Conservation (phyloP, 805 yeast species). For the Millerozyma acaciae region DNA sequence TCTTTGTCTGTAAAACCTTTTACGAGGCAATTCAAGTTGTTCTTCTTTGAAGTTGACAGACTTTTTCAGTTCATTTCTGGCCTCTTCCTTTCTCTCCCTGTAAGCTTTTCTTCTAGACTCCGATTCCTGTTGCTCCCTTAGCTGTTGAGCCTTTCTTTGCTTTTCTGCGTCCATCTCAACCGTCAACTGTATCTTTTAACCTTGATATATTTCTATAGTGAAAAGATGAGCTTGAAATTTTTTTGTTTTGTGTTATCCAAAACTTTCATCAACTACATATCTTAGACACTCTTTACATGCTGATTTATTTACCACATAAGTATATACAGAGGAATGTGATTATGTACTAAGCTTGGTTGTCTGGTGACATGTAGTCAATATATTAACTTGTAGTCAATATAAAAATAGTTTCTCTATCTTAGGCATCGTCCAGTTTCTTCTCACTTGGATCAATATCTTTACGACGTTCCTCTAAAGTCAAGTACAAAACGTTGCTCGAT, state of each 20-base stretch:
- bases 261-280: too few relatives aligned
- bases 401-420: too few relatives aligned
- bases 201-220: too few relatives aligned
- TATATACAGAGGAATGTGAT: too few relatives aligned
- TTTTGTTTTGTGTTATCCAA: too few relatives aligned
- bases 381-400: too few relatives aligned
- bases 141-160: background rate
- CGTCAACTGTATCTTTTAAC: background rate
- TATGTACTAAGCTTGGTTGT: too few relatives aligned
- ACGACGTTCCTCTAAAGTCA: conserved; percentile 61
- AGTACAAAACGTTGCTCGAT: conserved; percentile 61
- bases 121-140: conserved; percentile 20
- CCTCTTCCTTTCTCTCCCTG: conserved; percentile 44
- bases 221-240: too few relatives aligned
- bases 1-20: conserved; percentile 89
- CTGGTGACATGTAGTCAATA: too few relatives aligned
- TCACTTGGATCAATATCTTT: conserved; percentile 27
- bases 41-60: conserved; percentile 41
- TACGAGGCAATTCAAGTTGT: conserved; percentile 61
- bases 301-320: too few relatives aligned
- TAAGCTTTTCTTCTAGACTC: conserved; percentile 46
- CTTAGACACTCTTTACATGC: too few relatives aligned
- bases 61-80: conserved; percentile 42
- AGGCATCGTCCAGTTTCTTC: too few relatives aligned
- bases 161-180: conserved; percentile 1